Evolutionary conservation across 2,329 filamentous ascomycete genomes (phyloP), one percentile per base, ranked within the genome.

Genomic region (Cercospora berteroae): DNA sequence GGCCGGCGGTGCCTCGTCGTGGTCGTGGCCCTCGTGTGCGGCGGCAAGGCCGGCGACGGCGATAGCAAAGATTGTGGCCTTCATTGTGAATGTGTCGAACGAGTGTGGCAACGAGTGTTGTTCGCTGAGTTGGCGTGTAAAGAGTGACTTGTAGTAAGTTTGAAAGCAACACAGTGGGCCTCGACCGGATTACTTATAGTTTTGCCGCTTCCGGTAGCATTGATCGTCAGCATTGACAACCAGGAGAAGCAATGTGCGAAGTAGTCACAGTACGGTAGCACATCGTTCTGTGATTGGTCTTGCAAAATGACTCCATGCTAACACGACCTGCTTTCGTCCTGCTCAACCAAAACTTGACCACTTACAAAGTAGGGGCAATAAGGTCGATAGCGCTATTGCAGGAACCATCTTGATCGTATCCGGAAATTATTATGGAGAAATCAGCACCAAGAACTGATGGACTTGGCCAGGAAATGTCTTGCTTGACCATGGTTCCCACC

Each of bases 361-460:
- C 42, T 63, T 31, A 13, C 50, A 27, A 20, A 3, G 18, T 27
- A 50, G 18, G 13, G 7, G 52, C 29, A 36, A 12, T 1, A 27
- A 12, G n/a, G 48, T 63, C 16, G 33, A 56, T n/a, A 31, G 42
- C 48, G 48, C 60, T 63, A 44, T 50, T 56, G 20, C 48, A 63
- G 50, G 48, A 39, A 57, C 60, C 27, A 33, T 56, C 52, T 56
- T 23, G 44, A 10, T 48, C 44, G 44, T 20, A 48, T 48, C 44
- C 18, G 44, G 44, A 48, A 48, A 48, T 48, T 48, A 12, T 48
- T 12, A 48, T 48, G 36, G 36, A 39, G 36, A 39, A 39, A 10
- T 39, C 36, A 39, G 36, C 36, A 39, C 36, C 36, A 5, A 39
- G 10, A 39, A 39, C 2, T 39, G 8, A 16, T 39, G 12, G 36